These are phyloP conservation scores for Rhododendron vialii DNA, from an alignment of 148 eudicot species.

Conservation along the genomic window DNA sequence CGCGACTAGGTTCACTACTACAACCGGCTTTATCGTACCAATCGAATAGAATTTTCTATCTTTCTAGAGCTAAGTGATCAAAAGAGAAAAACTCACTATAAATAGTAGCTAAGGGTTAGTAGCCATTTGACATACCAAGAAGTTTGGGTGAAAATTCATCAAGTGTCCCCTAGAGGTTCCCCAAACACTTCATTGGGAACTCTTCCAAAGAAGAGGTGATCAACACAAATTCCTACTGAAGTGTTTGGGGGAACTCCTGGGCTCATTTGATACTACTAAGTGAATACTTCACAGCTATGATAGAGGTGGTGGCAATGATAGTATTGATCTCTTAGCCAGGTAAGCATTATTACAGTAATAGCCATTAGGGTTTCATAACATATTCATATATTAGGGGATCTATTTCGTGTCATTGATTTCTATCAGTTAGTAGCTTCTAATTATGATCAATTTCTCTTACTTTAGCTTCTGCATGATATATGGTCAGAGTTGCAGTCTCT, in stretches of 20 bases:
- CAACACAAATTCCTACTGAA: slow-evolving; percentile 1
- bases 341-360: background rate
- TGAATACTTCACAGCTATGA: background rate
- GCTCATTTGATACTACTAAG: background rate
- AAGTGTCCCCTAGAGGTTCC: background rate
- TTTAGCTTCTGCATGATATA: background rate
- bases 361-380: background rate
- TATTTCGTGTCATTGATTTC: background rate
- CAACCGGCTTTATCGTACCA: no score
- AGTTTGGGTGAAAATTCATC: background rate
- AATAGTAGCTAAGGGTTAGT: background rate
- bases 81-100: background rate
- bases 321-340: background rate
- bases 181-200: background rate
- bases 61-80: background rate
- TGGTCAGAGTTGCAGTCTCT: background rate
- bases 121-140: background rate
- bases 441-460: background rate
- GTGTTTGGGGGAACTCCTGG: slow-evolving; percentile 34
- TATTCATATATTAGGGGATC: background rate
- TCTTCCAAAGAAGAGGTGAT: background rate
- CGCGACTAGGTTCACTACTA: background rate
- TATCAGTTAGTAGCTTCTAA: no score
- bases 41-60: background rate
- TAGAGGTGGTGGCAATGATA: background rate